A percentile compares a stretch with the other conserved stretches of the same genome.
phyloP scores from a whole-genome alignment of 2,329 filamentous ascomycete genomes.

The Graphilbum sp. region DNA sequence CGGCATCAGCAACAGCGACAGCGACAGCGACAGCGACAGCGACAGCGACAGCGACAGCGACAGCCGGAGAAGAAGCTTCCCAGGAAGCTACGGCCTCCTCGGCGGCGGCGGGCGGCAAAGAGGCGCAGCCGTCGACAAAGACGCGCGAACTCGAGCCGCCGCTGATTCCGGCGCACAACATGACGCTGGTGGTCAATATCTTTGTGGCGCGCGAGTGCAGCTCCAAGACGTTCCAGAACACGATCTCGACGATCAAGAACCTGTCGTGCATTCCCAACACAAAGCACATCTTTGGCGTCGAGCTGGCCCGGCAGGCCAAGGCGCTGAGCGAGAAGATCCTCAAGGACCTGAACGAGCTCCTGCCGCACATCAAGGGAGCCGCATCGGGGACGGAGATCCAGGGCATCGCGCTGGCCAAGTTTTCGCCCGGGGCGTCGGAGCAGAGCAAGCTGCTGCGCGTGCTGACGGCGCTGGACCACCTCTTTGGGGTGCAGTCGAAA shows the following conservation, averaged over 20 bases:
- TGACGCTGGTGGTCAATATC: conserved; percentile 90
- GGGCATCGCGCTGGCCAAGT: conserved; percentile 82
- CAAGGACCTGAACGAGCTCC: conserved; percentile 65
- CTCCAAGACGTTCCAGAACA: conserved; percentile 95
- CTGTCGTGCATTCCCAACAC: conserved; percentile 83
- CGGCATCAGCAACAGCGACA: too few species aligned
- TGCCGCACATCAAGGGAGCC: conserved; percentile 74
- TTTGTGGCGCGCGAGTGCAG: conserved; percentile 92
- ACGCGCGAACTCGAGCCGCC: conserved; percentile 57
- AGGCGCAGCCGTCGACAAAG: conserved; percentile 16
- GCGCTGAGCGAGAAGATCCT: conserved; percentile 72
- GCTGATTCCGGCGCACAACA: conserved; percentile 72
- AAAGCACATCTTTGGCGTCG: conserved; percentile 80
- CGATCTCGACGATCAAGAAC: conserved; percentile 96
- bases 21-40: conserved; percentile 9
- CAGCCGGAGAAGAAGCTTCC: neutral
- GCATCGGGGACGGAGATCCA: conserved; percentile 88
- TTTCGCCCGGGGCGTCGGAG: conserved; percentile 88
- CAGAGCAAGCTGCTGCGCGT: conserved; percentile 91
- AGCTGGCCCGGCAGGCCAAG: conserved; percentile 78
- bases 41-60: neutral
- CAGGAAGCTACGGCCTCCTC: conserved; percentile 5
- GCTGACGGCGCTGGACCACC: conserved; percentile 82
- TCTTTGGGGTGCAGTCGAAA: conserved; percentile 70
- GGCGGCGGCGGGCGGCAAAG: conserved; percentile 8